Percentiles rank a stretch among this genome's conserved stretches.
phyloP scores from a whole-genome alignment of 768 basidiomycete genomes.

The Mycena galopus region DNA sequence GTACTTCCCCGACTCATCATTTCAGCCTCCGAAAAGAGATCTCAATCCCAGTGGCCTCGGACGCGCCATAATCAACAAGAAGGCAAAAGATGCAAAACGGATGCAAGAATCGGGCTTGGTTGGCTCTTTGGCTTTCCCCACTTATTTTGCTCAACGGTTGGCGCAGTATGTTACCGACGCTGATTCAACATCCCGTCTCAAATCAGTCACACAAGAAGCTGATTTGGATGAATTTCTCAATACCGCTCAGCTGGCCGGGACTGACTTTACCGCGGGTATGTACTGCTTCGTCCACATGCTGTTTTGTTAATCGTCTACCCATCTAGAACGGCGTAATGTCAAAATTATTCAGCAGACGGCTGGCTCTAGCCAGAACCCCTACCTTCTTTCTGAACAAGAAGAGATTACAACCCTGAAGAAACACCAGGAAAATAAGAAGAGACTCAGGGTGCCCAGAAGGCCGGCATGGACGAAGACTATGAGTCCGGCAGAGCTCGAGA shows the following conservation, averaged over 20 bases:
- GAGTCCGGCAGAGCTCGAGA: slow-evolving; percentile 83
- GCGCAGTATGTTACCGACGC: slow-evolving; percentile 82
- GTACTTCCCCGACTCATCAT: slow-evolving; percentile 8
- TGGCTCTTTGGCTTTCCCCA: slow-evolving; percentile 42
- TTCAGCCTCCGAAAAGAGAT: slow-evolving; percentile 72
- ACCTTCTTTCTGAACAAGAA: slow-evolving; percentile 85
- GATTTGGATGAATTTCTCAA: slow-evolving; percentile 97
- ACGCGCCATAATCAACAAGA: slow-evolving; percentile 94
- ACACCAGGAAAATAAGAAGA: slow-evolving; percentile 79
- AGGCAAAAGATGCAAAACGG: slow-evolving; percentile 79
- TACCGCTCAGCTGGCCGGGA: slow-evolving; percentile 94
- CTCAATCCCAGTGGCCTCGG: slow-evolving; percentile 88
- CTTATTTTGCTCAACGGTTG: slow-evolving; percentile 24
- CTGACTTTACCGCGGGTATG: slow-evolving; percentile 95
- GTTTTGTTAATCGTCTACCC: slow-evolving; percentile 16
- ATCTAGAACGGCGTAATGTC: slow-evolving; percentile 80
- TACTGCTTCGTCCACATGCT: slow-evolving; percentile 1
- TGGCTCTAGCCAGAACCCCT: slow-evolving; percentile 79
- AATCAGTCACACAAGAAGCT: slow-evolving; percentile 95
- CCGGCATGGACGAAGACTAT: slow-evolving; percentile 91
- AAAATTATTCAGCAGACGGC: slow-evolving; percentile 78
- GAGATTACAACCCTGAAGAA: slow-evolving; percentile 80
- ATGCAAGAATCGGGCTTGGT: slow-evolving; percentile 77
- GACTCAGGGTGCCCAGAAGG: slow-evolving; percentile 89
- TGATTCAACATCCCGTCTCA: slow-evolving; percentile 75